These are phyloP conservation scores for Alternaria sp. DNA, from an alignment of 2,329 filamentous ascomycete species.

Conservation along the genomic window DNA sequence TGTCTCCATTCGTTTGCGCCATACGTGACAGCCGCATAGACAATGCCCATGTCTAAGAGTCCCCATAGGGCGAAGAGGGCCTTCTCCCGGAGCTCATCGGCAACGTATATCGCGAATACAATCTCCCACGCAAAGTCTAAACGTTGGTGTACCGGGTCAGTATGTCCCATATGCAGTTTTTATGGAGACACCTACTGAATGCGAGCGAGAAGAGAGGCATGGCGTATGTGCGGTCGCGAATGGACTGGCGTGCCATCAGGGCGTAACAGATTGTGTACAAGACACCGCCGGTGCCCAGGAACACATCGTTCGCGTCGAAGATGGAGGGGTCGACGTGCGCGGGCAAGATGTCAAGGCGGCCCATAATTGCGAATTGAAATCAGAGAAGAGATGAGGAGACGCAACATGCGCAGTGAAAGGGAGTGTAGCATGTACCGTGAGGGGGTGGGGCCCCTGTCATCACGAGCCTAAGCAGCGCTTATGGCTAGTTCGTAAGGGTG, in stretches of 20 bases:
- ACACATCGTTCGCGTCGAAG: constrained; percentile 10
- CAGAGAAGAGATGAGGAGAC: background rate
- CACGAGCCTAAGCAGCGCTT: background rate
- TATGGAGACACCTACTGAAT: constrained; percentile 35
- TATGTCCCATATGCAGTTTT: background rate
- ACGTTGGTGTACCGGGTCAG: background rate
- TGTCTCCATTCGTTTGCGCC: constrained; percentile 54
- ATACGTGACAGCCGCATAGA: constrained; percentile 56
- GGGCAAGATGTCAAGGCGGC: constrained; percentile 14
- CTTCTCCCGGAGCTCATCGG: constrained; percentile 53
- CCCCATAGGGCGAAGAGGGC: constrained; percentile 58
- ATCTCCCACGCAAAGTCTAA: constrained; percentile 59
- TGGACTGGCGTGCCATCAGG: constrained; percentile 55
- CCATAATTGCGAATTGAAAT: background rate
- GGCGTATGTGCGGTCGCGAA: constrained; percentile 57
- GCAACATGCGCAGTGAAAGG: background rate
- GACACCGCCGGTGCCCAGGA: constrained; percentile 22
- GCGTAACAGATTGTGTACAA: constrained; percentile 48
- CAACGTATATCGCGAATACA: constrained; percentile 57
- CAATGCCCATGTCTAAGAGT: constrained; percentile 56
- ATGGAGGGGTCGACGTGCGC: constrained; percentile 23
- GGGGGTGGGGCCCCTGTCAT: background rate
- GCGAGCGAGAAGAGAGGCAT: constrained; percentile 59
- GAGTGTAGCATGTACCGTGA: background rate
- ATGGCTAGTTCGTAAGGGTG: background rate